Evolutionary conservation across 2,329 filamentous ascomycete species (phyloP), one percentile per base, ranked within the genome.

Genomic region (Didymosphaeria variabile): DNA sequence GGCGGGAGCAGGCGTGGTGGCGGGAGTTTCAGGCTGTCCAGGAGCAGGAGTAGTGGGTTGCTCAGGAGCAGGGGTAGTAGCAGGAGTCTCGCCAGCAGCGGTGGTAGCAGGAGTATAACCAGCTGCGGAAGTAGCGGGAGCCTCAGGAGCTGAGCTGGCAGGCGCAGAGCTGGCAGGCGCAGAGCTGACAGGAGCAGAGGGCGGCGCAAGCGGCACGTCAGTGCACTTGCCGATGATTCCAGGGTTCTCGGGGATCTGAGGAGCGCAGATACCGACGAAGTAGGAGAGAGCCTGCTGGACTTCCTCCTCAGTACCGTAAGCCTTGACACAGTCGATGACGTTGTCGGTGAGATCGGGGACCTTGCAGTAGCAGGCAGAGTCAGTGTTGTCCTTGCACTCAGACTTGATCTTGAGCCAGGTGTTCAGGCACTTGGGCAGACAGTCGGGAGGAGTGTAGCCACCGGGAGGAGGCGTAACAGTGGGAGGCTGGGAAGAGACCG

Each of bases 191-290:
- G 64, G 53, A 61, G 76, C 74, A n/a, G 85, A 83, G 58, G 84
- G 85, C 1, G 79, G 77, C 52, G 73, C 72, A 50, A 79, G 67
- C 29, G 74, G 76, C 70, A 87, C 87, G 76, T 88, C 82, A 42
- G 84, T 88, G 69, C 92, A 88, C 65, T 87, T 88, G 53, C 91
- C 96, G 74, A 92, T 87, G 72, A 98, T 91, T 66, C 85, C 91
- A n/a, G 94, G 93, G 86, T 97, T 97, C 76, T 86, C 71, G 17
- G 86, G 83, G 38, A 92, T 86, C 79, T 90, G 90, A 56, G 86
- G 81, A 60, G 91, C 93, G 83, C 94, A 98, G 81, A 98, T 92
- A 77, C 94, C 94, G 79, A 94, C 90, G 84, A 97, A 90, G 87
- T 92, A 97, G 72, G 87, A 86, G 61, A 95, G 85, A 62, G 93